These are phyloP conservation scores for Pleurotus tuber-regium DNA, from an alignment of 768 basidiomycete genomes.

Conservation along the genomic window DNA sequence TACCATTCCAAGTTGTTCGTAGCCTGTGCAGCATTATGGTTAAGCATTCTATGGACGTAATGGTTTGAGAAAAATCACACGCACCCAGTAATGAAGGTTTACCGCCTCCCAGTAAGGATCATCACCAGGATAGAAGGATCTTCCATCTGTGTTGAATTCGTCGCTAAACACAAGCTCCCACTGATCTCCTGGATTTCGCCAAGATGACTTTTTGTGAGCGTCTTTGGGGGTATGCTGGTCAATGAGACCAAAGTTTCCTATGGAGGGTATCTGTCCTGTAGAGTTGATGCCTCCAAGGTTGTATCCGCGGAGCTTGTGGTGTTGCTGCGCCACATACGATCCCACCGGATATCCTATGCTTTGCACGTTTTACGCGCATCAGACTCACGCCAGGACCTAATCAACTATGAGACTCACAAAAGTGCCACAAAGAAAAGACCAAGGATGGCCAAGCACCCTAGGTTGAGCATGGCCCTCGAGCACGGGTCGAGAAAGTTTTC, in stretches of 20 bases:
- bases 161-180: slow-evolving; percentile 73
- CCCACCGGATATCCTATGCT: slow-evolving; percentile 27
- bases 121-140: slow-evolving; percentile 79
- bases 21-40: slow-evolving; percentile 31
- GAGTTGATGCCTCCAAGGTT: slow-evolving; percentile 61
- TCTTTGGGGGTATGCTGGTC: slow-evolving; percentile 58
- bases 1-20: slow-evolving; percentile 87
- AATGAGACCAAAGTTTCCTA: slow-evolving; percentile 58
- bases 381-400: neutral
- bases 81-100: slow-evolving; percentile 76
- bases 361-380: neutral
- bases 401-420: slow-evolving; percentile 46
- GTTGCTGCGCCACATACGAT: slow-evolving; percentile 24
- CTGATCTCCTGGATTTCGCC: slow-evolving; percentile 52
- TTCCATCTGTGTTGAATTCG: slow-evolving; percentile 75
- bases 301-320: slow-evolving; percentile 29
- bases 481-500: slow-evolving; percentile 30
- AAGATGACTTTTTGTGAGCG: slow-evolving; percentile 51
- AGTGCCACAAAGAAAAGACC: slow-evolving; percentile 45
- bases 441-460: slow-evolving; percentile 66
- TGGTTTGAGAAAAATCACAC: neutral
- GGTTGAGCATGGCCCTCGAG: slow-evolving; percentile 49
- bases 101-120: slow-evolving; percentile 86
- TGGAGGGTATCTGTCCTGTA: slow-evolving; percentile 65
- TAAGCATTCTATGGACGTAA: neutral